phyloP scores from a whole-genome alignment of 352 stramenopile genomes.

The Globisporangium cederbergense region DNA sequence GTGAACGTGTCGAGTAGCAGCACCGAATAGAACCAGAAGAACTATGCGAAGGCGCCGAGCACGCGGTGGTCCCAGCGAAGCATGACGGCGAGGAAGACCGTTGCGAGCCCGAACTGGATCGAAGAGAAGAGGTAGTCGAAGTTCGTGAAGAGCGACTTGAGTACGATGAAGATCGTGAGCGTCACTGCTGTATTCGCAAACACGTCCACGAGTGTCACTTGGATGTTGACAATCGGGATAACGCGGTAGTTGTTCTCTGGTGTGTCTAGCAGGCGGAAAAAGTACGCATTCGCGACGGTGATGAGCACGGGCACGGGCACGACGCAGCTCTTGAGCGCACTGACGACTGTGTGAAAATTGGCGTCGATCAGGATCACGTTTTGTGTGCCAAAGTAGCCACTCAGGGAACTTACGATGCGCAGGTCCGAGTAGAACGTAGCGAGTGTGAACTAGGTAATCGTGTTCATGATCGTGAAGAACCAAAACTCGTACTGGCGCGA shows the following conservation, averaged over 20 bases:
- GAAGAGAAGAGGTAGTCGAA: constrained; percentile 31
- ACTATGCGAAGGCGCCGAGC: constrained; percentile 35
- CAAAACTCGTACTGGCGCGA: constrained; percentile 15
- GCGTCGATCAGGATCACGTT: constrained; percentile 11
- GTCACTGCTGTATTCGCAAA: constrained; percentile 39
- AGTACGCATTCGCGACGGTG: constrained; percentile 1
- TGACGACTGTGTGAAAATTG: constrained; percentile 13
- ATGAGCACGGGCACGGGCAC: background rate
- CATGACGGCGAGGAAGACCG: constrained; percentile 28
- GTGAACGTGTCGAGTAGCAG: constrained; percentile 44
- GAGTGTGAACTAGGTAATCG: constrained; percentile 13
- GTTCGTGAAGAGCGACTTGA: constrained; percentile 18
- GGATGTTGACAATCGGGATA: constrained; percentile 22
- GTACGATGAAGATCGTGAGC: constrained; percentile 31
- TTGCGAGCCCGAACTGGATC: constrained; percentile 14
- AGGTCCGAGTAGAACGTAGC: constrained; percentile 10
- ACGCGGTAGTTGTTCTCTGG: constrained; percentile 5
- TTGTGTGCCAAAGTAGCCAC: constrained; percentile 10
- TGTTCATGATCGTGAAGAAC: constrained; percentile 18
- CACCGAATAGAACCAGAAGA: constrained; percentile 43
- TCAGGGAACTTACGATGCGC: constrained; percentile 7
- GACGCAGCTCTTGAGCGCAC: constrained; percentile 1
- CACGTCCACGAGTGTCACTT: constrained; percentile 29
- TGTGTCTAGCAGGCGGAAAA: constrained; percentile 8
- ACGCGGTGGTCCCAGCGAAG: constrained; percentile 26